Evolutionary conservation across 305 asterid species (phyloP).

Genomic region (Petunia hybrid): DNA sequence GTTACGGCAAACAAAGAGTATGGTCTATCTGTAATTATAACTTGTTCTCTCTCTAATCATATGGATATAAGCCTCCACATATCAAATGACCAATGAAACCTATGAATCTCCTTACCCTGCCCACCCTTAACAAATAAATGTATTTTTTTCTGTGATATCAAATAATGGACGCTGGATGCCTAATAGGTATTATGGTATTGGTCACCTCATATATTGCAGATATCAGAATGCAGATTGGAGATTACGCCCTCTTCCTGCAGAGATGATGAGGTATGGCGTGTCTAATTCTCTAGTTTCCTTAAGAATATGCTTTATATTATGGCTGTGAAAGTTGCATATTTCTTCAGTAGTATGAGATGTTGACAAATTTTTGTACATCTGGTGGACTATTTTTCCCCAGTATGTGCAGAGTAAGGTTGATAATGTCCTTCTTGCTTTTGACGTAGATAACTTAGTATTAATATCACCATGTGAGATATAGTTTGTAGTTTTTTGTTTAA

Average conservation of each 20-base stretch:
- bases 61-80: not conserved
- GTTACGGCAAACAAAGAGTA: slow-evolving; percentile 96
- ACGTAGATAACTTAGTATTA: not conserved
- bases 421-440: not conserved
- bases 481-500: not conserved
- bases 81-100: not conserved
- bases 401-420: not conserved
- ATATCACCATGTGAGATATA: not conserved
- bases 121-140: not conserved
- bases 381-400: not conserved
- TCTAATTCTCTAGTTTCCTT: not conserved
- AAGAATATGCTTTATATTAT: not conserved
- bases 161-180: not conserved
- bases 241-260: slow-evolving; percentile 88
- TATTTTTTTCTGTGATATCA: not conserved
- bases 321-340: not conserved
- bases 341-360: too few species aligned
- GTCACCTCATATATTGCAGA: slow-evolving; percentile 55
- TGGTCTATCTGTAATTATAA: slow-evolving; percentile 34
- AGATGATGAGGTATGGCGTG: slow-evolving; percentile 75
- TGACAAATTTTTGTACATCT: not conserved
- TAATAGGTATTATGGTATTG: slow-evolving; percentile 14
- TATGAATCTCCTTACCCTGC: not conserved
- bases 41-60: not conserved
- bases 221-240: slow-evolving; percentile 99